A percentile compares a stretch with the other conserved stretches of the same genome.
These are phyloP conservation scores for Salix exigua DNA, from an alignment of 345 rosid genomes.

Conservation along the genomic window DNA sequence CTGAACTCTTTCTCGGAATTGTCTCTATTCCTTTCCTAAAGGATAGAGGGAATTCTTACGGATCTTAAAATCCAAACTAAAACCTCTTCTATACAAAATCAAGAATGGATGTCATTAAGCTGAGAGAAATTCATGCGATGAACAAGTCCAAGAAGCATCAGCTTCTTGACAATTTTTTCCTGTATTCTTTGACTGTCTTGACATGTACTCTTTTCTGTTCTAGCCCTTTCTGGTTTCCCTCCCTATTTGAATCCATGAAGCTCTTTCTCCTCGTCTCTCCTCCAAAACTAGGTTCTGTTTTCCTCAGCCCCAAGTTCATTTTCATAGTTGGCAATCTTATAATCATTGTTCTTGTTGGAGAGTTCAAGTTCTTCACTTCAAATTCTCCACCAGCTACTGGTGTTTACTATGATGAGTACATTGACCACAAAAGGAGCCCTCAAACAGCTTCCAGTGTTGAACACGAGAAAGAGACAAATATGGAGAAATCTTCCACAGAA, in stretches of 20 bases:
- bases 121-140: slow-evolving; percentile 30
- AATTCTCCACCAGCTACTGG: slow-evolving; percentile 20
- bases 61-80: not conserved
- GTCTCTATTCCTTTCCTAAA: not conserved
- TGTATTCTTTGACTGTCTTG: slow-evolving; percentile 23
- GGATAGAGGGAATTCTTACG: not conserved
- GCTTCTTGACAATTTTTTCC: slow-evolving; percentile 22
- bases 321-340: slow-evolving; percentile 59
- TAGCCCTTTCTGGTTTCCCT: slow-evolving; percentile 39
- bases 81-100: not conserved
- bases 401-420: slow-evolving; percentile 35
- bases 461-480: slow-evolving; percentile 12
- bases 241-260: slow-evolving; percentile 18
- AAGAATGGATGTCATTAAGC: slow-evolving; percentile 24
- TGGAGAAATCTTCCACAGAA: slow-evolving; percentile 12
- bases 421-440: slow-evolving; percentile 18
- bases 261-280: slow-evolving; percentile 23
- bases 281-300: slow-evolving; percentile 23
- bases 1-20: slow-evolving; percentile 12
- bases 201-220: slow-evolving; percentile 36
- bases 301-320: slow-evolving; percentile 35
- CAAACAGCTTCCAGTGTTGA: not conserved
- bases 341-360: slow-evolving; percentile 40
- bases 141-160: slow-evolving; percentile 34
- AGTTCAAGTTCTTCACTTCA: slow-evolving; percentile 47